A percentile compares a stretch with the other conserved stretches of the same genome.
Conservation (phyloP, 1,284 basidiomycete species). For the Anthracocystis walkeri region DNA sequence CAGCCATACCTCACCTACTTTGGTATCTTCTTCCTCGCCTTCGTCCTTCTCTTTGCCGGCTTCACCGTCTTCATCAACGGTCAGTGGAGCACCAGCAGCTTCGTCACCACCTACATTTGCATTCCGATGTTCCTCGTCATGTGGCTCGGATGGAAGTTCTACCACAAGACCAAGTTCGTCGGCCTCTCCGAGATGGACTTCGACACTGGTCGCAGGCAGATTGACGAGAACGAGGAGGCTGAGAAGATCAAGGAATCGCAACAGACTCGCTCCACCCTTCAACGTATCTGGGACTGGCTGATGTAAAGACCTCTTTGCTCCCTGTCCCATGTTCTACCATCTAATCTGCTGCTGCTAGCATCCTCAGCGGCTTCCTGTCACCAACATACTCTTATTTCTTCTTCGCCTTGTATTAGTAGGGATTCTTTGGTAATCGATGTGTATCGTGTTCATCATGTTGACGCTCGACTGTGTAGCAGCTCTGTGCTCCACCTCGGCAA, state of each 20-base stretch:
- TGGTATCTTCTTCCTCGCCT: constrained; percentile 40
- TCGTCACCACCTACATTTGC: constrained; percentile 84
- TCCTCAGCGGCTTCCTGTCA: constrained; percentile 6
- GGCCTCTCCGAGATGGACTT: constrained; percentile 72
- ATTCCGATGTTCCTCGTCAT: constrained; percentile 80
- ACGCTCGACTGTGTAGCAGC: too few species aligned
- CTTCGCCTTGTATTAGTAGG: constrained; percentile 38
- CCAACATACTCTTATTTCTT: constrained; percentile 9
- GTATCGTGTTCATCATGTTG: too few species aligned
- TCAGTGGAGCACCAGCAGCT: constrained; percentile 73
- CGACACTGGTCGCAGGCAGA: constrained; percentile 71
- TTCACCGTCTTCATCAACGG: constrained; percentile 63
- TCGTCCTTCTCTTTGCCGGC: constrained; percentile 70
- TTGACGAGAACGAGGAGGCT: constrained; percentile 42
- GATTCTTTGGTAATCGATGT: constrained; percentile 1
- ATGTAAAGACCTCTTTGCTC: constrained; percentile 26
- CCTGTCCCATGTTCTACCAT: background rate
- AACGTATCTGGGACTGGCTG: constrained; percentile 42
- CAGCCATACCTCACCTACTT: constrained; percentile 69
- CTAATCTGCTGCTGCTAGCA: background rate
- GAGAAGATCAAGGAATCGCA: constrained; percentile 39
- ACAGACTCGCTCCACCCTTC: constrained; percentile 16
- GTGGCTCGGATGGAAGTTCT: constrained; percentile 75
- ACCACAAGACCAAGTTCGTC: constrained; percentile 72
- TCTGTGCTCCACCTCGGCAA: background rate